Evolutionary conservation across 495 filamentous ascomycete genomes (phyloP), one percentile per base, ranked within the genome.

Genomic region (Penicillium parvum): DNA sequence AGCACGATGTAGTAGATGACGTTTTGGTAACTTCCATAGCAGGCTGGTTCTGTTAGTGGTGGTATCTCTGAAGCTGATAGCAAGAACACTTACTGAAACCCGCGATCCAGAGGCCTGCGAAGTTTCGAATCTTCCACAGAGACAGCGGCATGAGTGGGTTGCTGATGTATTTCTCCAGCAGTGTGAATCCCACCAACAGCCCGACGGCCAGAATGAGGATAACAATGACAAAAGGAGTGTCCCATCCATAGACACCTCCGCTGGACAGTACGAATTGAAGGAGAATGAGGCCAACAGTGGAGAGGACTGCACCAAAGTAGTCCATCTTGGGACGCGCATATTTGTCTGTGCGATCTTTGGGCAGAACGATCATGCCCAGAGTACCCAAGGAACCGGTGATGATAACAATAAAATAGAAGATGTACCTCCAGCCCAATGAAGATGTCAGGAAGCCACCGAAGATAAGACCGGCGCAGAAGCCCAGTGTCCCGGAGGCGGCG

Each of bases 231-330:
- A 77, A 76, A 0, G 73, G 65, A 4, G 45, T 55, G 5, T 47
- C 44, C 74, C 76, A 77, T 18, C 74, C 74, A n/a, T 68, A 66
- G 4, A 44, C 40, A 32, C 63, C 60, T 1, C 63, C 63, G 32
- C 63, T 57, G 5, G 63, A 66, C 1, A 66, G 56, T 3, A 66
- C 63, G 20, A 66, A 66, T 33, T 66, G 63, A n/a, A 66, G 54
- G 19, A 66, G 46, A 18, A 66, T 64, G 4, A 66, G 41, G 11
- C 63, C 63, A 11, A 50, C 52, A 1, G 63, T 66, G 1, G 63
- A 66, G 25, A 66, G 45, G 9, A 62, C 22, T 7, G 63, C 61
- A 1, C 63, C 63, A 17, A 58, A 22, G 37, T 63, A 66, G 26
- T 66, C 63, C 63, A 66, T 66, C 20, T 52, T 52, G 4, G 39